Base-by-base conservation (phyloP, 2,329 filamentous ascomycete species). In the Talaromyces funiculosus region DNA sequence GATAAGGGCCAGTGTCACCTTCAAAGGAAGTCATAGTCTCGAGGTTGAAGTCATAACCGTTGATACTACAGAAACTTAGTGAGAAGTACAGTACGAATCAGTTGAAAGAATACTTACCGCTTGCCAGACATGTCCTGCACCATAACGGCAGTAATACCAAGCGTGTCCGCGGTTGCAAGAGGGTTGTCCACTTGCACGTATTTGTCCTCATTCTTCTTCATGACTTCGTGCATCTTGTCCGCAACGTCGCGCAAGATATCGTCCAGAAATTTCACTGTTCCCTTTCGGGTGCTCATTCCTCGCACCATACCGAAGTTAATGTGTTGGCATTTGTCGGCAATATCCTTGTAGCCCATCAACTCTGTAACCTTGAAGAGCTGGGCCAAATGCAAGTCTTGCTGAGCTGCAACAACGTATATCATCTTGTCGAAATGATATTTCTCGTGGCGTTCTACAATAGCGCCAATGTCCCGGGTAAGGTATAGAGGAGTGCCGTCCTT, bases 121-220 rank as follows among this genome's bases (percentile, higher is more conserved):
- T 97, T 97, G 73, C 93, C 94, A 66, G 85, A 89, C 91, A 97
- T 96, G 72, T 97, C 94, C 77, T 97, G 93, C 20, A 96, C 91
- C 92, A 97, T 97, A 71, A 97, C 93, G 71, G 90, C 89, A 65
- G 89, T 92, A 72, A 97, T 97, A 64, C 93, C 94, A 3, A 97
- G 84, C 10, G 85, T 90, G 77, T 97, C 94, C 63, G 94, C 92
- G 9, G 87, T 89, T 59, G 85, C 83, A 59, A 86, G 86, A 0
- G 93, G 93, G 73, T 97, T 82, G 70, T 88, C 89, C 20, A 99
- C 88, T 76, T 97, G 92, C 60, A 86, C 79, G 76, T 97, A 99
- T 81, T 99, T 99, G 71, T 84, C 82, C 68, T 89, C 83, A 75
- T 97, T 97, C 79, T 88, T 89, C 76, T 81, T 86, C 94, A 99